Evolutionary conservation across 192 early-diverging fungal species (phyloP).

Genomic region (Funneliformis mosseae): DNA sequence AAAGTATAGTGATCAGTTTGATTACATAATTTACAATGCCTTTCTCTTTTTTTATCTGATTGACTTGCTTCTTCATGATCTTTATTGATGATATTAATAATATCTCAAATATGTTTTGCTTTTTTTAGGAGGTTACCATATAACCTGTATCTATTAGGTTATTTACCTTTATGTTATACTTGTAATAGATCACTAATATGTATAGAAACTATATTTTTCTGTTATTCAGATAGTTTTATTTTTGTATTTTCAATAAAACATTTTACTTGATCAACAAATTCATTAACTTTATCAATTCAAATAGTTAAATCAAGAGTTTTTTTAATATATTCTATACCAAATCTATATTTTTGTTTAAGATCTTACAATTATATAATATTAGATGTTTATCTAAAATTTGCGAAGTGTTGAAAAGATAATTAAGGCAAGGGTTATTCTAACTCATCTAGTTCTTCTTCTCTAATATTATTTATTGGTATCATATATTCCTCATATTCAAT

Average conservation of each 20-base stretch:
- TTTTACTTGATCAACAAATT: not conserved
- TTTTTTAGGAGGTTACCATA: not conserved
- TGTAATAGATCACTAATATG: not conserved
- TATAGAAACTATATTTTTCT: not conserved
- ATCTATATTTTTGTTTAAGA: constrained; percentile 4
- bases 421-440: not conserved
- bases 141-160: not conserved
- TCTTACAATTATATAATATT: not conserved
- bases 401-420: not conserved
- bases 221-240: not conserved
- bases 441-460: not conserved
- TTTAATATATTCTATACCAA: not conserved
- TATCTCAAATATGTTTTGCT: not conserved
- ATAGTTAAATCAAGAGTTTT: not conserved
- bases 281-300: not conserved
- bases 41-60: not conserved
- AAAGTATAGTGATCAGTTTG: not conserved
- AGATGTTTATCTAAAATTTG: not conserved
- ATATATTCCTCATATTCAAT: not conserved
- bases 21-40: not conserved
- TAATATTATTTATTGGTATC: not conserved
- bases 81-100: not conserved
- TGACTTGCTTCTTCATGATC: not conserved
- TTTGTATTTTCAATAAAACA: not conserved
- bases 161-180: not conserved